Base-by-base conservation (phyloP, 495 filamentous ascomycete species). In the Daldinia decipiens region DNA sequence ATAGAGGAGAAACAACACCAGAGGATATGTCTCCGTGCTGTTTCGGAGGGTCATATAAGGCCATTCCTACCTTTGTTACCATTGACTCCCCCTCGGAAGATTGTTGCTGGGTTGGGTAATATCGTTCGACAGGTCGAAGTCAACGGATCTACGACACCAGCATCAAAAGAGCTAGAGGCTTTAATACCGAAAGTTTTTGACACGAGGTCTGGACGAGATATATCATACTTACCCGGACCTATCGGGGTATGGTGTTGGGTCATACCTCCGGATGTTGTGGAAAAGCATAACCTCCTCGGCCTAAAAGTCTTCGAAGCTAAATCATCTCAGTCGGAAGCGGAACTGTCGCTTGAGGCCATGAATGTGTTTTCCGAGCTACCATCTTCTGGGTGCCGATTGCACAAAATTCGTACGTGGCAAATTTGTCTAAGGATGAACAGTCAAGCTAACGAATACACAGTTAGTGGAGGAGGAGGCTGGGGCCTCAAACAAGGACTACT, bases 401-500 rank as follows among this genome's bases (percentile, higher is more conserved):
- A 89, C 68, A 90, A 84, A 73, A 87, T 93, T 43, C 73, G 85
- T 87, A 79, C 63, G 85, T 81, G 24, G 47, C 34, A 19, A n/a
- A 24, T 15, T 7, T 47, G 21, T n/a, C 11, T 17, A 17, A 31
- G 19, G 7, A n/a, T 32, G 26, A 36, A 27, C 39, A 50, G 36
- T 40, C 34, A 62, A 62, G 34, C 39, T 67, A 74, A 77, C 34
- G 3, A 17, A 36, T 24, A 39, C 70, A n/a, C 65, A 87, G 87
- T 95, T 61, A 95, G 92, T 76, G 94, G 94, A 21, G 94, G 94
- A 67, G 94, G 94, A 57, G 94, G 94, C 51, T 97, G 94, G 94
- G 94, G 94, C 5, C 82, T 87, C 67, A 97, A 96, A 77, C 87
- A 89, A 61, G 94, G 94, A 4, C 83, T 97, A 12, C 81, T 97